These are phyloP conservation scores for Neurospora sp. DNA, from an alignment of 495 filamentous ascomycete species.

Conservation along the genomic window DNA sequence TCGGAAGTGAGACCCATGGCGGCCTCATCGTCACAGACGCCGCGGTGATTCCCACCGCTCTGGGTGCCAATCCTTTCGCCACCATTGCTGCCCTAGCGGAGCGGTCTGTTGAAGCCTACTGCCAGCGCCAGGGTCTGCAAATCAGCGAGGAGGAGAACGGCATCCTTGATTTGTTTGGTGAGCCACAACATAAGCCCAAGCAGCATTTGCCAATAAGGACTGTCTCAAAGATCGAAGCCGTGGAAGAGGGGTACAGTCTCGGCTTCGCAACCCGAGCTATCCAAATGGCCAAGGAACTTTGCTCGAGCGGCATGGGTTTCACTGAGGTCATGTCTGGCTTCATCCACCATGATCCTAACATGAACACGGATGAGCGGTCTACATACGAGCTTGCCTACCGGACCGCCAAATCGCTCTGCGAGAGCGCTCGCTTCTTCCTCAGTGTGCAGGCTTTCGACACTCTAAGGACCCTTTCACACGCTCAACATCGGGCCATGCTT, in stretches of 20 bases:
- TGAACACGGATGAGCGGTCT: constrained; percentile 33
- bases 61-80: constrained; percentile 60
- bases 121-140: constrained; percentile 25
- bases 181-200: constrained; percentile 22
- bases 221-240: constrained; percentile 3
- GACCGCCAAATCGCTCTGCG: constrained; percentile 39
- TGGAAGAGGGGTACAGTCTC: constrained; percentile 26
- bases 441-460: constrained; percentile 47
- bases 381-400: constrained; percentile 47
- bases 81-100: constrained; percentile 61
- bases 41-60: constrained; percentile 51
- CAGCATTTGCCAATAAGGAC: background rate
- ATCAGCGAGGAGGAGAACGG: constrained; percentile 46
- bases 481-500: constrained; percentile 43
- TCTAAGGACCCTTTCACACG: constrained; percentile 28
- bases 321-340: constrained; percentile 56
- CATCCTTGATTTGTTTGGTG: constrained; percentile 35
- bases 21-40: constrained; percentile 55
- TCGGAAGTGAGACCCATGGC: constrained; percentile 37
- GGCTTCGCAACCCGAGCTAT: constrained; percentile 30
- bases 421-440: constrained; percentile 50
- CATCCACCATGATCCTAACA: constrained; percentile 42
- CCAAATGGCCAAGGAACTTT: constrained; percentile 27
- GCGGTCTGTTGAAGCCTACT: constrained; percentile 44
- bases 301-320: constrained; percentile 44